Evolutionary conservation across 768 basidiomycete genomes (phyloP).

Genomic region (Ephemerocybe angulata): DNA sequence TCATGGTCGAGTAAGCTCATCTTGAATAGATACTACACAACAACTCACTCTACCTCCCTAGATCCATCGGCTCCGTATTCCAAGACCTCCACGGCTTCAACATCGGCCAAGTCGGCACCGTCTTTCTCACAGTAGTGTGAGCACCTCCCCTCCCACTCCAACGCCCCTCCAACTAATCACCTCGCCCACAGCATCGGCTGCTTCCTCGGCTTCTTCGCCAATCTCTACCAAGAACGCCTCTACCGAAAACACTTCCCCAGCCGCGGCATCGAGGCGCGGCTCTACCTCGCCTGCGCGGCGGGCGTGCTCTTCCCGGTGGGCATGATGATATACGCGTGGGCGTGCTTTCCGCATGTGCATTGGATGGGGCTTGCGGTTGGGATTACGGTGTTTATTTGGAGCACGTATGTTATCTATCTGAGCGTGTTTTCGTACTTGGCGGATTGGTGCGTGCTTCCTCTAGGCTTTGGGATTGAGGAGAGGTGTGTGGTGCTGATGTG

Average conservation of each 20-base stretch:
- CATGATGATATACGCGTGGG: slow-evolving; percentile 77
- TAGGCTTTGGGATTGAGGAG: neutral
- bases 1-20: slow-evolving; percentile 44
- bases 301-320: slow-evolving; percentile 47
- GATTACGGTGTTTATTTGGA: slow-evolving; percentile 46
- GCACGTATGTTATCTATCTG: slow-evolving; percentile 53
- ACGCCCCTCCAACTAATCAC: slow-evolving; percentile 2
- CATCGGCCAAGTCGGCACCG: slow-evolving; percentile 52
- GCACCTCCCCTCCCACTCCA: slow-evolving; percentile 12
- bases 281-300: slow-evolving; percentile 47
- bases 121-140: slow-evolving; percentile 53
- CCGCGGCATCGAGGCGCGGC: slow-evolving; percentile 47
- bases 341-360: slow-evolving; percentile 46
- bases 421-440: slow-evolving; percentile 59
- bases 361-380: slow-evolving; percentile 64
- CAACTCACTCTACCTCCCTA: slow-evolving; percentile 16
- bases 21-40: slow-evolving; percentile 21
- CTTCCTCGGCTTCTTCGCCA: slow-evolving; percentile 41
- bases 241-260: slow-evolving; percentile 32
- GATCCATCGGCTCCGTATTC: slow-evolving; percentile 59
- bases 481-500: neutral
- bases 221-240: slow-evolving; percentile 41
- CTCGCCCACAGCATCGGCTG: slow-evolving; percentile 43
- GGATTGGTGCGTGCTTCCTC: slow-evolving; percentile 45
- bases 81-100: slow-evolving; percentile 52